Conservation (phyloP, 2,329 filamentous ascomycete species). For the Xylaria sp. region DNA sequence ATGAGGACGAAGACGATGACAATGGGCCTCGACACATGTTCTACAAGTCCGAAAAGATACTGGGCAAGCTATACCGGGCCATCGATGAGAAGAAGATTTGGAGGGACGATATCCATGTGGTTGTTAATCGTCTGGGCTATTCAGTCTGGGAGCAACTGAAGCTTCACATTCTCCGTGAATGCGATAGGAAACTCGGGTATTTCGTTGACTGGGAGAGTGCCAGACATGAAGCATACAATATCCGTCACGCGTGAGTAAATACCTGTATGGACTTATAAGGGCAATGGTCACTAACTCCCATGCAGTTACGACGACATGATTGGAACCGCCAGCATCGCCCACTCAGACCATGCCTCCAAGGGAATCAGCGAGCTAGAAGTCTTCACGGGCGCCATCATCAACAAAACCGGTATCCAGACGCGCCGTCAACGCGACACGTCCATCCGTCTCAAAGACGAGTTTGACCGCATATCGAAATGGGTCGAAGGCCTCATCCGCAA, state of each 20-base stretch:
- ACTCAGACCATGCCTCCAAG: constrained; percentile 41
- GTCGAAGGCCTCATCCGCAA: constrained; percentile 36
- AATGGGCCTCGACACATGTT: constrained; percentile 45
- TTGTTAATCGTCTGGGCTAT: constrained; percentile 23
- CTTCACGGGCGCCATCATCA: constrained; percentile 52
- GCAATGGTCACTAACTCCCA: background rate
- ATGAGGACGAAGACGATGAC: constrained; percentile 45
- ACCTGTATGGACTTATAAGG: background rate
- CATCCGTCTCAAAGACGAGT: constrained; percentile 47
- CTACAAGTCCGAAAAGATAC: constrained; percentile 62
- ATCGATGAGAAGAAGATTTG: constrained; percentile 69
- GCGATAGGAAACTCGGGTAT: constrained; percentile 26
- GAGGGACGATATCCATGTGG: constrained; percentile 40
- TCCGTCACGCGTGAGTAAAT: constrained; percentile 42
- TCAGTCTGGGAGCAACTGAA: constrained; percentile 44
- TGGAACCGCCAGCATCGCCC: constrained; percentile 38
- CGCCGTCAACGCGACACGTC: constrained; percentile 48
- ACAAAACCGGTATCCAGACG: constrained; percentile 45
- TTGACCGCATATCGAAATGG: constrained; percentile 42
- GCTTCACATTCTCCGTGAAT: constrained; percentile 26
- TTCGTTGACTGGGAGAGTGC: constrained; percentile 33
- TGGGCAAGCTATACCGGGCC: constrained; percentile 65
- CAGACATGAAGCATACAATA: constrained; percentile 37
- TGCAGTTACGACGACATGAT: constrained; percentile 44
- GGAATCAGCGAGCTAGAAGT: constrained; percentile 48